Evolutionary conservation across 805 yeast genomes (phyloP), one percentile per base, ranked within the genome.

Genomic region (Maudiozyma saulgeensis): DNA sequence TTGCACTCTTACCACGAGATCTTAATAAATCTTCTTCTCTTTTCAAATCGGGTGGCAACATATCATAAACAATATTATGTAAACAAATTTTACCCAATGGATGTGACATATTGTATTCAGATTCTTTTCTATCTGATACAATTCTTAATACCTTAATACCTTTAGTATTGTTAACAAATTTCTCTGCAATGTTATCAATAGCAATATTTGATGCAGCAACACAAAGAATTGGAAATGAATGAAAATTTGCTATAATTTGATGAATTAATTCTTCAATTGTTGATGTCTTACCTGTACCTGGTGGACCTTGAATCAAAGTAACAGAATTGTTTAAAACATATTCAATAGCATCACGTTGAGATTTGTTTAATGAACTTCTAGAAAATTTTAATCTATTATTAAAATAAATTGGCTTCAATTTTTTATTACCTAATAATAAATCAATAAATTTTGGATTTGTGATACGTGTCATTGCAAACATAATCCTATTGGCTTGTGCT

Each of bases 281-380:
- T 43, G 82, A 79, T 0, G 91, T 84, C 61, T 84, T 84, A 49
- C 91, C 91, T 0, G 91, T 84, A 13, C 90, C 91, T 2, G 90
- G 90, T 1, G 91, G 91, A 2, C 90, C 91, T 63, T 83, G 90
- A 18, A 84, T 70, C 16, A 84, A 56, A 2, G 81, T 79, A 40
- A 73, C 75, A 21, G 75, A 68, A 57, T 70, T 78, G 59, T 71
- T 75, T 50, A 74, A 63, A 7, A 73, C 81, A 41, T 79, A 75
- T 52, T 78, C 81, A 41, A 70, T 59, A 2, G 82, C 82, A 32
- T 70, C 69, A 53, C 77, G 77, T 52, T 80, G 86, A 0, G 85
- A 80, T 6, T 73, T 77, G 57, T 80, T 80, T 52, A 80, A 72
- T 1, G 72, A 60, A n/a, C 71, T 75, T 37, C 68, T 72, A 1